A percentile compares a stretch with the other conserved stretches of the same genome.
phyloP scores from a whole-genome alignment of 495 filamentous ascomycete genomes.

The Penicillium soppii region DNA sequence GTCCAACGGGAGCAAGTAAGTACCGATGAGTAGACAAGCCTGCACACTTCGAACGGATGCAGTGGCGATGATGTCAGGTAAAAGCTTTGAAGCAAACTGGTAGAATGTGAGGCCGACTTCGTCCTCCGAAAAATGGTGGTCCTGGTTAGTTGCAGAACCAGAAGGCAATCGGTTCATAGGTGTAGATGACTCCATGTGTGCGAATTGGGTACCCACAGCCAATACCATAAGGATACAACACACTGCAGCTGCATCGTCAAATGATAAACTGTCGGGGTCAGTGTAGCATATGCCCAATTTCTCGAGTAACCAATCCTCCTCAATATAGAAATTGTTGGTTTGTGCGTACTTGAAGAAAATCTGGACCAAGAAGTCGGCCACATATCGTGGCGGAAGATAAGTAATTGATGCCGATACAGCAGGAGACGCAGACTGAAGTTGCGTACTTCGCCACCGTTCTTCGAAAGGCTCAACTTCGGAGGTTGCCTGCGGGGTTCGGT shows the following conservation, averaged over 20 bases:
- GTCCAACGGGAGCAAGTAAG: slow-evolving; percentile 50
- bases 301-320: slow-evolving; percentile 47
- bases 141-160: slow-evolving; percentile 29
- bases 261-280: slow-evolving; percentile 38
- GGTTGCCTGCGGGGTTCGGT: slow-evolving; percentile 27
- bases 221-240: slow-evolving; percentile 52
- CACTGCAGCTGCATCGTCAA: slow-evolving; percentile 46
- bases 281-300: slow-evolving; percentile 48
- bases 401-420: slow-evolving; percentile 40
- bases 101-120: slow-evolving; percentile 54
- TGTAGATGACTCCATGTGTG: slow-evolving; percentile 48
- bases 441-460: slow-evolving; percentile 49
- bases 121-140: slow-evolving; percentile 50
- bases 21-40: slow-evolving; percentile 50
- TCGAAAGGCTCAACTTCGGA: slow-evolving; percentile 45
- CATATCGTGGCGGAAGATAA: slow-evolving; percentile 50
- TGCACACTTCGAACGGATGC: slow-evolving; percentile 53
- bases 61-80: slow-evolving; percentile 55
- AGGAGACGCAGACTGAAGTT: slow-evolving; percentile 47
- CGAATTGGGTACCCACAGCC: slow-evolving; percentile 55
- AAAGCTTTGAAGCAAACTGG: slow-evolving; percentile 47
- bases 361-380: slow-evolving; percentile 50
- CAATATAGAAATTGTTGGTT: slow-evolving; percentile 53
- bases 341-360: slow-evolving; percentile 55
- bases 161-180: slow-evolving; percentile 38